phyloP scores from a whole-genome alignment of 176 grass and related monocot genomes.

The Oryza punctata region DNA sequence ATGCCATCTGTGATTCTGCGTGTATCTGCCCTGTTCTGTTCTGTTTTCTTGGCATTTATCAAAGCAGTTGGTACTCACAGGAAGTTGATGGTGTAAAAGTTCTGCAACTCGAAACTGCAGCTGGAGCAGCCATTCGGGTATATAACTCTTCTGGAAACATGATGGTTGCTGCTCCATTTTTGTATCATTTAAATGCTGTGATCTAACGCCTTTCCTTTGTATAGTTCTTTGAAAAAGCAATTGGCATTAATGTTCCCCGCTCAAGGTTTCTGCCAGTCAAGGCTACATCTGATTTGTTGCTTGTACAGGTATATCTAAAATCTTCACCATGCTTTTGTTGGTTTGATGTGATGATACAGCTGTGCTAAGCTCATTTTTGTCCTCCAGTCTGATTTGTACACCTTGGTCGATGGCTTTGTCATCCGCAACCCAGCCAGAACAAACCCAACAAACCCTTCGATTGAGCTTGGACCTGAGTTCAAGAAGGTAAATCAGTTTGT shows the following conservation, averaged over 20 bases:
- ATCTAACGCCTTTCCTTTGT: slow-evolving; percentile 26
- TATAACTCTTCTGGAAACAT: background rate
- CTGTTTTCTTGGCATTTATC: slow-evolving; percentile 1
- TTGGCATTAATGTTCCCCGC: slow-evolving; percentile 83
- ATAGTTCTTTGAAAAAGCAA: slow-evolving; percentile 93
- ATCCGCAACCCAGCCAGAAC: slow-evolving; percentile 79
- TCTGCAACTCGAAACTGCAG: slow-evolving; percentile 95
- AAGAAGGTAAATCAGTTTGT: slow-evolving; percentile 70
- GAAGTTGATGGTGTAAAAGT: slow-evolving; percentile 96
- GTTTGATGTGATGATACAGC: slow-evolving; percentile 1
- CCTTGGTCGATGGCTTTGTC: slow-evolving; percentile 93
- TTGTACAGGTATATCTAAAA: slow-evolving; percentile 79
- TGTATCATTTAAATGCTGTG: background rate
- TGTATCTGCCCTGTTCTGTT: background rate
- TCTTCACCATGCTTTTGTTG: slow-evolving; percentile 19
- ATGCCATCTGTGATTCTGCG: background rate
- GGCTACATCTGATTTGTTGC: slow-evolving; percentile 95
- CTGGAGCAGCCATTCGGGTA: slow-evolving; percentile 97
- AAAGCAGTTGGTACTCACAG: slow-evolving; percentile 54
- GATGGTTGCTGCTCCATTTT: slow-evolving; percentile 3
- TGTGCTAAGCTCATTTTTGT: slow-evolving; percentile 31
- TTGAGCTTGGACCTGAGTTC: slow-evolving; percentile 95
- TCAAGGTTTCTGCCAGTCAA: slow-evolving; percentile 96
- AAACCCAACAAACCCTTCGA: slow-evolving; percentile 78
- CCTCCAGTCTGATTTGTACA: slow-evolving; percentile 94